Evolutionary conservation across 306 rosid species (phyloP).

Genomic region (Dalbergia cultrata): DNA sequence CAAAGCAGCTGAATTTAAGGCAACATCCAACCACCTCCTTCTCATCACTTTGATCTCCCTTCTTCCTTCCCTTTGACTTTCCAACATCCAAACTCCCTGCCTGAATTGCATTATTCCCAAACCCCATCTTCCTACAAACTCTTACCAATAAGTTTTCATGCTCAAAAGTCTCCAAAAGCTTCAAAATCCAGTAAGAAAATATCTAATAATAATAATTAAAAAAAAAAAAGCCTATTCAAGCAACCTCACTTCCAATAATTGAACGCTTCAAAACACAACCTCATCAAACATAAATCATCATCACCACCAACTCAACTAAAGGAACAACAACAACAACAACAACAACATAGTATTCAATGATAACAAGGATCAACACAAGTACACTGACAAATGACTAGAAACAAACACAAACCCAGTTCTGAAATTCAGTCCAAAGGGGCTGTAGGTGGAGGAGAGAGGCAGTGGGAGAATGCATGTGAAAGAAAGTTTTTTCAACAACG

Average conservation of each 20-base stretch:
- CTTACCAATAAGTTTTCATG: conserved; percentile 41
- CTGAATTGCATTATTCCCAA: conserved; percentile 65
- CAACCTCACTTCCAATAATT: conserved; percentile 47
- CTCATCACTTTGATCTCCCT: conserved; percentile 57
- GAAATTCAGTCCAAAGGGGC: conserved; percentile 53
- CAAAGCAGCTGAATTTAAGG: conserved; percentile 66
- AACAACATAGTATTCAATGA: neutral
- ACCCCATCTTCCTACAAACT: conserved; percentile 69
- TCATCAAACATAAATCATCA: neutral
- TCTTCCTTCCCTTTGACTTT: conserved; percentile 64
- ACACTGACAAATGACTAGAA: conserved; percentile 9
- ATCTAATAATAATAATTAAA: neutral
- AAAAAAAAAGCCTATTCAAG: conserved; percentile 23
- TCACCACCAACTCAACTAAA: conserved; percentile 7
- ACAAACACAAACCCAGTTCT: conserved; percentile 21
- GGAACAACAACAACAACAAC: conserved; percentile 24
- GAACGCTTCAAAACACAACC: conserved; percentile 39
- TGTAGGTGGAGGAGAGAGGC: conserved; percentile 48
- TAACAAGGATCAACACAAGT: conserved; percentile 42
- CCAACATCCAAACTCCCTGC: conserved; percentile 71
- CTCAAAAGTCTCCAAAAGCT: conserved; percentile 35
- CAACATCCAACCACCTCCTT: conserved; percentile 78
- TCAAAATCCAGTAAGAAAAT: conserved; percentile 27
- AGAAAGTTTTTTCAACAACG: conserved; percentile 54
- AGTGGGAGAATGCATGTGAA: conserved; percentile 55